Evolutionary conservation across 257 asterid genomes (phyloP).

Genomic region (Datura wrightii): DNA sequence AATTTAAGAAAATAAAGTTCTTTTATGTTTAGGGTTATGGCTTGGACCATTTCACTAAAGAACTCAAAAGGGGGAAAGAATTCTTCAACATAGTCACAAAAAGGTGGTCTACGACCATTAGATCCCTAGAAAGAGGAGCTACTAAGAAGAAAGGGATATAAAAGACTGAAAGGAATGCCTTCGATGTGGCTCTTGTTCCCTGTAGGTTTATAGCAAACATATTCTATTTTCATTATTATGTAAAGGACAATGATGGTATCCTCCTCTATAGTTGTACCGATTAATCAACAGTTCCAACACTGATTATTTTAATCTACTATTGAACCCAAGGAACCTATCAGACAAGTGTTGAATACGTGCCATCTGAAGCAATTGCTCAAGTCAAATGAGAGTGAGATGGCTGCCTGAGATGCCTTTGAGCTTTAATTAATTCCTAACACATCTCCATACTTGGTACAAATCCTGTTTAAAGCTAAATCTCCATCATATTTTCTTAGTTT

Average conservation of each 20-base stretch:
- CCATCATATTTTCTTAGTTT: conserved; percentile 1
- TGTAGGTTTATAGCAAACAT: neutral
- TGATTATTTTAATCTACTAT: neutral
- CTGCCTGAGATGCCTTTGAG: neutral
- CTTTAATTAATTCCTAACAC: neutral
- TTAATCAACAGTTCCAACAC: neutral
- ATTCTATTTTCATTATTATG: neutral
- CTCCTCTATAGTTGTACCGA: conserved; percentile 1
- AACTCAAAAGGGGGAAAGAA: too few species aligned
- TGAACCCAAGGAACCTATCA: conserved; percentile 14
- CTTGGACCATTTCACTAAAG: too few species aligned
- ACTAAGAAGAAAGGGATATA: too few species aligned
- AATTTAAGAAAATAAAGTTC: too few species aligned
- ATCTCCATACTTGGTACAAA: neutral
- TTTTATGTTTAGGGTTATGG: too few species aligned
- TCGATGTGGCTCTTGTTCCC: too few species aligned
- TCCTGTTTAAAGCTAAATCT: conserved; percentile 20
- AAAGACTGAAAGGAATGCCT: too few species aligned
- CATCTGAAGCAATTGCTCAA: neutral
- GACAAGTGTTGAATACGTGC: neutral
- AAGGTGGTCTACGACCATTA: too few species aligned
- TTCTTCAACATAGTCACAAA: too few species aligned
- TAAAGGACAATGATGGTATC: neutral
- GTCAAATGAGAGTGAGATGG: neutral
- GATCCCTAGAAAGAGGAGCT: too few species aligned